A percentile compares a stretch with the other conserved stretches of the same genome.
These are phyloP conservation scores for Hemisphaericaspora xylanilytica DNA, from an alignment of 1,139 yeast genomes.

Conservation along the genomic window DNA sequence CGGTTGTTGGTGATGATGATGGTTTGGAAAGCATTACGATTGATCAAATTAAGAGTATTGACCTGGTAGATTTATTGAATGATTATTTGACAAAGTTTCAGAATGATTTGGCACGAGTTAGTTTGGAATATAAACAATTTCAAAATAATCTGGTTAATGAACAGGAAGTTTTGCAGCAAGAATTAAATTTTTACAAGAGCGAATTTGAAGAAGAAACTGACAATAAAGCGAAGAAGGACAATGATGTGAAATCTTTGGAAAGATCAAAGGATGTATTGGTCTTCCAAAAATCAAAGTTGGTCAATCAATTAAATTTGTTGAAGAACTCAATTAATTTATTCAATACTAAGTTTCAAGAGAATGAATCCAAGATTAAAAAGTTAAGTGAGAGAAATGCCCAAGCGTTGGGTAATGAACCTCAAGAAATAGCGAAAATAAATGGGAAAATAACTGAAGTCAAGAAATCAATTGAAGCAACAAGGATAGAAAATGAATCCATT, in stretches of 20 bases:
- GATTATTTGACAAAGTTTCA: constrained; percentile 27
- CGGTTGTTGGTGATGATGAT: constrained; percentile 7
- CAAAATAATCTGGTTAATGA: constrained; percentile 24
- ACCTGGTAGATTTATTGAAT: constrained; percentile 20
- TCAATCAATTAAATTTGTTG: constrained; percentile 24
- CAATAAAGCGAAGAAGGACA: constrained; percentile 28
- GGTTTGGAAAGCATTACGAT: constrained; percentile 15
- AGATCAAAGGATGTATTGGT: constrained; percentile 27
- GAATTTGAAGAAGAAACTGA: constrained; percentile 37
- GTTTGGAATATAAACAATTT: constrained; percentile 24
- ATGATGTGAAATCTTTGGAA: constrained; percentile 34
- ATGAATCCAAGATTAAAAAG: constrained; percentile 23
- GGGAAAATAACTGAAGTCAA: constrained; percentile 15
- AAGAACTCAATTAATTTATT: constrained; percentile 19
- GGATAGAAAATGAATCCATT: constrained; percentile 20
- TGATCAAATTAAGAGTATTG: constrained; percentile 20
- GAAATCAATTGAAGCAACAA: constrained; percentile 11
- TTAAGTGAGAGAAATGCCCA: constrained; percentile 25
- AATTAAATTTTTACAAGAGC: constrained; percentile 20
- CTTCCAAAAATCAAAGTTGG: constrained; percentile 32
- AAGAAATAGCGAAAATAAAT: constrained; percentile 22
- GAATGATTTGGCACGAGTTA: constrained; percentile 26
- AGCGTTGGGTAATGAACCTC: constrained; percentile 19
- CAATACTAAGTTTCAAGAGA: constrained; percentile 22
- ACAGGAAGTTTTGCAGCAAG: constrained; percentile 20